These are phyloP conservation scores for Fusarium torreyae DNA, from an alignment of 2,329 filamentous ascomycete genomes.

Conservation along the genomic window DNA sequence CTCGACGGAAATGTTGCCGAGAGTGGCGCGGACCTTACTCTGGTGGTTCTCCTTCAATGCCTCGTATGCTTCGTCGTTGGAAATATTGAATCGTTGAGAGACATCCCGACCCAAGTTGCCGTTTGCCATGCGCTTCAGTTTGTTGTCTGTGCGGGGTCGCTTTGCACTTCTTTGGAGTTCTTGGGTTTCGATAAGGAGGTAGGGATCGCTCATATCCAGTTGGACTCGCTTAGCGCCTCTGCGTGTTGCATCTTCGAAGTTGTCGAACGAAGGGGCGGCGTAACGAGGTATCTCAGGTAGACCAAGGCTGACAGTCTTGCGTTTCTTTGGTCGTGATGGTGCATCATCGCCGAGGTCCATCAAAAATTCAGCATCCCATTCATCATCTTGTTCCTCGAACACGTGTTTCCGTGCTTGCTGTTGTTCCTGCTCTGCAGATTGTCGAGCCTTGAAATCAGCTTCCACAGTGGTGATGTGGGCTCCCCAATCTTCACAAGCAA, in stretches of 20 bases:
- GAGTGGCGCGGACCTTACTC: constrained; percentile 92
- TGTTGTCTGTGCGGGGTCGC: constrained; percentile 68
- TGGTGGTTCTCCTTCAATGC: constrained; percentile 96
- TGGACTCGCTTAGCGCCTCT: constrained; percentile 83
- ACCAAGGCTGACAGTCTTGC: constrained; percentile 73
- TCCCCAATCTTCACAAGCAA: constrained; percentile 91
- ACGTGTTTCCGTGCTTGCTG: constrained; percentile 53
- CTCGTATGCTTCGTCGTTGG: constrained; percentile 96
- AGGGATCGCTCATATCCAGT: constrained; percentile 89
- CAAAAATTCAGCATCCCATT: constrained; percentile 75
- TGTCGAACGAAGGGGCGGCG: constrained; percentile 80
- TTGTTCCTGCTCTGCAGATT: constrained; percentile 53
- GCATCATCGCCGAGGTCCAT: constrained; percentile 63
- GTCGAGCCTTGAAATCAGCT: constrained; percentile 53
- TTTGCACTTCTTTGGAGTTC: constrained; percentile 75
- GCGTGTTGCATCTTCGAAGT: constrained; percentile 81
- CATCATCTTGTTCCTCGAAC: constrained; percentile 66
- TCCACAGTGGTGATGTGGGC: constrained; percentile 69
- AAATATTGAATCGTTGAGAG: constrained; percentile 90
- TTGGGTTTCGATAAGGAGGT: constrained; percentile 85
- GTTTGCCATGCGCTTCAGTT: constrained; percentile 76
- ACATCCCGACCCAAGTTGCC: constrained; percentile 81
- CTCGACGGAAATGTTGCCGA: constrained; percentile 93
- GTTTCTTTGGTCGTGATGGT: constrained; percentile 74
- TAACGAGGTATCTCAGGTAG: constrained; percentile 72